phyloP scores from a whole-genome alignment of 2,329 filamentous ascomycete species.

The Verticillium tricorpus region DNA sequence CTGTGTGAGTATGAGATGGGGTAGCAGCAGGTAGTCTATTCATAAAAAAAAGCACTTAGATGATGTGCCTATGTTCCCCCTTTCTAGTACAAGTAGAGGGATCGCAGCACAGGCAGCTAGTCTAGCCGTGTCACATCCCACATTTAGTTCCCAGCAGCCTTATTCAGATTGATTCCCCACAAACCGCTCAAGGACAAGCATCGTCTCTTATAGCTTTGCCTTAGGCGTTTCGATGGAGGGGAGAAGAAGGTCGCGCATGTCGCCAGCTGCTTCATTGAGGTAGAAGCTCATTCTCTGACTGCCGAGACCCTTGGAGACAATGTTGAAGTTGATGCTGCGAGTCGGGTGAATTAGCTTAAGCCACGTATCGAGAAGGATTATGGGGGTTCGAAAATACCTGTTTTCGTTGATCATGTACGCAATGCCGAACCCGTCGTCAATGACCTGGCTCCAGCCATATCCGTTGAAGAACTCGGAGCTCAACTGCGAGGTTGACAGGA shows the following conservation, averaged over 20 bases:
- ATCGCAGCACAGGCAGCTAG: background rate
- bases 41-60: background rate
- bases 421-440: slow-evolving; percentile 93
- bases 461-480: slow-evolving; percentile 98
- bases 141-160: background rate
- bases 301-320: slow-evolving; percentile 89
- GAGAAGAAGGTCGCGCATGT: slow-evolving; percentile 81
- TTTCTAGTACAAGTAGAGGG: background rate
- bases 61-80: background rate
- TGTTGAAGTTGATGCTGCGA: slow-evolving; percentile 88
- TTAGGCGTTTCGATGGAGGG: slow-evolving; percentile 76
- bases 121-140: background rate
- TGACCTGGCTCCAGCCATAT: slow-evolving; percentile 97
- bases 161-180: background rate
- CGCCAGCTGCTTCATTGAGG: slow-evolving; percentile 86
- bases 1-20: too few species aligned
- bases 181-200: background rate
- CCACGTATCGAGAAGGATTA: background rate
- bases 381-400: slow-evolving; percentile 45
- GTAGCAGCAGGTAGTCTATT: background rate
- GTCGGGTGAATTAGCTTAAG: slow-evolving; percentile 6
- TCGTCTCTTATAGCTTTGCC: slow-evolving; percentile 69
- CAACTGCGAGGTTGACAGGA: slow-evolving; percentile 81
- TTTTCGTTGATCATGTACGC: slow-evolving; percentile 99
- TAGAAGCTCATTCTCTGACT: slow-evolving; percentile 94